phyloP scores from a whole-genome alignment of 2,329 filamentous ascomycete genomes.

The Orbilia quercus region DNA sequence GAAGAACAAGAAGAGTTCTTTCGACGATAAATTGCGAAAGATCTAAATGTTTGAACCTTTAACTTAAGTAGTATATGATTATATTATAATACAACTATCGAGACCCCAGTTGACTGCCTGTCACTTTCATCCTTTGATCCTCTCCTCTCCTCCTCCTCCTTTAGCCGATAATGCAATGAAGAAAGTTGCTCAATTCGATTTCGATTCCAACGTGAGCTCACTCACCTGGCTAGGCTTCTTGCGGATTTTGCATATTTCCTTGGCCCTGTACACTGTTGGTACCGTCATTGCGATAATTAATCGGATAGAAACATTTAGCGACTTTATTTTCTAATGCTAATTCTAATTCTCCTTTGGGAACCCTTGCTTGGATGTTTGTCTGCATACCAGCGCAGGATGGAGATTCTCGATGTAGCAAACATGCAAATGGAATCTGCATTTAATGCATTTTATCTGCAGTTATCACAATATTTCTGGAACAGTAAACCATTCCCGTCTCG shows the following conservation, averaged over 20 bases:
- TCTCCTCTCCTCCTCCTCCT: no score
- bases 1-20: no score
- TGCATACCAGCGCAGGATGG: conserved; percentile 12
- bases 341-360: not conserved
- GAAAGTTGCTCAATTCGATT: no score
- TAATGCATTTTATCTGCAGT: not conserved
- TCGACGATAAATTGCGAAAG: no score
- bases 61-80: no score
- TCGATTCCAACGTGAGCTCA: conserved; percentile 20
- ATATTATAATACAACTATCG: no score
- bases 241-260: conserved; percentile 4
- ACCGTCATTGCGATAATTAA: conserved; percentile 49
- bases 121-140: no score
- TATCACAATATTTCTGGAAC: conserved; percentile 1
- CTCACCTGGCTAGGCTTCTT: conserved; percentile 17
- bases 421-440: not conserved
- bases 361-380: conserved; percentile 4
- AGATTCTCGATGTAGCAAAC: conserved; percentile 37
- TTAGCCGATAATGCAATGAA: no score
- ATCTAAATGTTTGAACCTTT: no score
- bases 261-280: conserved; percentile 8
- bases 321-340: no score
- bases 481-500: not conserved
- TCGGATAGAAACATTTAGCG: conserved; percentile 28
- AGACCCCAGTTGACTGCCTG: no score